A percentile compares a stretch with the other conserved stretches of the same genome.
These are phyloP conservation scores for Tetraselmis striata DNA, from an alignment of 139 green algal genomes.

Conservation along the genomic window DNA sequence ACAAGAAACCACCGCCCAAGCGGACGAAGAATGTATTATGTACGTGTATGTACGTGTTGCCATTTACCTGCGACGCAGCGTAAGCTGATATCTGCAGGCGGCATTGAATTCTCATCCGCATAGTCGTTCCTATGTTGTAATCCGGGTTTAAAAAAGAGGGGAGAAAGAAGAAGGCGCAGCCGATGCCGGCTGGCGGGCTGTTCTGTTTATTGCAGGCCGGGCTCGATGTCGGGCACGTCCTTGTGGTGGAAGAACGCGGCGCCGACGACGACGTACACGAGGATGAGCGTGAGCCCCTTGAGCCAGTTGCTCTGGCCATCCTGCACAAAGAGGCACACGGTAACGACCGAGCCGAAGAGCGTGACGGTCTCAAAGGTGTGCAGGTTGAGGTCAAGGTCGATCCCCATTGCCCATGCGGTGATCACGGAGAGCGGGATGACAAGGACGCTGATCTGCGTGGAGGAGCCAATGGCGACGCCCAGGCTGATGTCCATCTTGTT, in stretches of 20 bases:
- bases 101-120: too few species aligned
- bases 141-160: too few species aligned
- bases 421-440: constrained; percentile 68
- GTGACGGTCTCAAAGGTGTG: constrained; percentile 50
- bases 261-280: constrained; percentile 62
- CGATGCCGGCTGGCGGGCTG: too few species aligned
- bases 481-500: constrained; percentile 37
- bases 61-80: too few species aligned
- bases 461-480: constrained; percentile 68
- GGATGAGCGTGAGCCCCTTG: constrained; percentile 62
- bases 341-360: constrained; percentile 51
- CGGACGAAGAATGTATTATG: too few species aligned
- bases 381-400: constrained; percentile 71
- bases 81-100: too few species aligned
- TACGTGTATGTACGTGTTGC: too few species aligned
- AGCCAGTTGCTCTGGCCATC: constrained; percentile 68
- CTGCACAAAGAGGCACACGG: constrained; percentile 18
- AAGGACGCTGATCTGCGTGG: constrained; percentile 51
- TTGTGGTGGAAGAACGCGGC: constrained; percentile 57
- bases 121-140: too few species aligned
- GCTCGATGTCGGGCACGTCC: constrained; percentile 14
- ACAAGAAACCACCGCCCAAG: too few species aligned
- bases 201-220: not conserved
- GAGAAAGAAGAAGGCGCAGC: too few species aligned
- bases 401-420: constrained; percentile 51